These are phyloP conservation scores for Candida frijolesensis DNA, from an alignment of 1,139 yeast genomes.

Conservation along the genomic window DNA sequence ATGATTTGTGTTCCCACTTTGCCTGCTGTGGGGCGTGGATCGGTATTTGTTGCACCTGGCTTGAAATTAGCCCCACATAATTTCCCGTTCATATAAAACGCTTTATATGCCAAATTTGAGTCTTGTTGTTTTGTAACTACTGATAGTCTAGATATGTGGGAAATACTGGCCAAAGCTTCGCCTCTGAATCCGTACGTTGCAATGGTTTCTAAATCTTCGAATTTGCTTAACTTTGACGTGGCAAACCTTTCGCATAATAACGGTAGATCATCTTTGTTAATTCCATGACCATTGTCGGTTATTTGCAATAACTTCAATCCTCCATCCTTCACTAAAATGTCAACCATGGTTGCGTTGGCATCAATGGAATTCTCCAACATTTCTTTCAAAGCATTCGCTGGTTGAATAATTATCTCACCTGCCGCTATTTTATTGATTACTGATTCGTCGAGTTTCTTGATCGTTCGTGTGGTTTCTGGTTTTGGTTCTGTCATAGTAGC, in stretches of 20 bases:
- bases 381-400: slow-evolving; percentile 73
- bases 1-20: slow-evolving; percentile 81
- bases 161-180: slow-evolving; percentile 62
- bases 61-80: slow-evolving; percentile 45
- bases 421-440: slow-evolving; percentile 95
- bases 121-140: slow-evolving; percentile 70
- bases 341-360: slow-evolving; percentile 50
- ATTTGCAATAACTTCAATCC: slow-evolving; percentile 55
- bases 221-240: slow-evolving; percentile 51
- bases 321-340: slow-evolving; percentile 54
- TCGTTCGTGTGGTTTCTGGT: slow-evolving; percentile 13
- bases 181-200: slow-evolving; percentile 65
- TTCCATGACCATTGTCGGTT: slow-evolving; percentile 57
- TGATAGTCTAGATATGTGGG: slow-evolving; percentile 64
- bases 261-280: slow-evolving; percentile 44
- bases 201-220: slow-evolving; percentile 51
- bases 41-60: slow-evolving; percentile 21
- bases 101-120: slow-evolving; percentile 70
- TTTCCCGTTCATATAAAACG: slow-evolving; percentile 65
- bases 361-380: slow-evolving; percentile 58
- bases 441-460: slow-evolving; percentile 53
- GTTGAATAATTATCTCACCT: slow-evolving; percentile 93
- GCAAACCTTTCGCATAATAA: slow-evolving; percentile 60
- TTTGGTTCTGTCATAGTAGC: slow-evolving; percentile 6
- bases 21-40: slow-evolving; percentile 83